Base-by-base conservation (phyloP, 1,284 basidiomycete genomes). In the Irpex rosettiformis region DNA sequence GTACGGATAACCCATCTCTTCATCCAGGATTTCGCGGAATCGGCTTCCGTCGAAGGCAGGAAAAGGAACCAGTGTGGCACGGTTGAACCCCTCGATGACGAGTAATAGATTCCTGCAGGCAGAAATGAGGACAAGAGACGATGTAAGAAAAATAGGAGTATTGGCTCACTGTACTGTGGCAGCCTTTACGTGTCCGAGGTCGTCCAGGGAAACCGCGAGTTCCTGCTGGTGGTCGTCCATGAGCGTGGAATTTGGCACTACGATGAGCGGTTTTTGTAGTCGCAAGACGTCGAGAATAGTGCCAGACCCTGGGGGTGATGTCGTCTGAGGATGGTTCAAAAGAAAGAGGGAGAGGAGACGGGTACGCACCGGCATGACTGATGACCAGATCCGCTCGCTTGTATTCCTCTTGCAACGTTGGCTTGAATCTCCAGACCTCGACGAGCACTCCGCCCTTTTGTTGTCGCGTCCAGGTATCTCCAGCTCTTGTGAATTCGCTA, bases 201-300 rank as follows among this genome's bases (percentile, higher is more conserved):
- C 71, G 18, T 77, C 76, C 53, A 98, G 77, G 16, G 87, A 86
- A 45, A 81, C 74, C 0, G 96, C 94, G 4, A 99, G 79, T 69
- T 99, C 94, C 48, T 85, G 79, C 77, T 99, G 96, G 68, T 99
- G 96, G 72, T 98, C 92, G 73, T 98, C 91, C 74, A 96, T 85
- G 51, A 99, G 76, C 1, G 89, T 87, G 29, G 87, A 78, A 70
- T 99, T 99, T 10, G 95, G 94, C 1, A 98, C 88, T 11, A 93
- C 91, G 62, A 99, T 86, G 63, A 98, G 77, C 5, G 84, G 82
- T 66, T 89, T 92, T 29, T 78, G 75, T 54, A 83, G 78, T 25
- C 95, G 81, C 47, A 98, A 77, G 10, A 90, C 93, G 52, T 96
- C 93, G 40, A 98, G 79, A 66, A 98, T 96, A 1, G 96, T 97